Evolutionary conservation across 169 alveolate species (phyloP).

Genomic region (Eimeria mitis): DNA sequence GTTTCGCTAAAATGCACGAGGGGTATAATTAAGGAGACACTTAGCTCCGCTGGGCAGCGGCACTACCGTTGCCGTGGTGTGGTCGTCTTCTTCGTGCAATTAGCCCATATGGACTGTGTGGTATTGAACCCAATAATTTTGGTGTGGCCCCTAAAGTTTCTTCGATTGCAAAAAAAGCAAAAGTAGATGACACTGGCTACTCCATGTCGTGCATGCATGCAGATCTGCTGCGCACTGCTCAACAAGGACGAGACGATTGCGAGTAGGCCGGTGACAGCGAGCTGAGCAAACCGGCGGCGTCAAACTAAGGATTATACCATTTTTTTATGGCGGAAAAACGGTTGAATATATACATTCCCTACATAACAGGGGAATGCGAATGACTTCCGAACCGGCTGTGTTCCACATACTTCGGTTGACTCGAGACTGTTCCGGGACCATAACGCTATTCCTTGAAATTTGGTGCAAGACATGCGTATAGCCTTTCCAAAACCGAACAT

Average conservation of each 20-base stretch:
- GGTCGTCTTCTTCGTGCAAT: not conserved
- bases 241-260: not conserved
- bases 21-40: not conserved
- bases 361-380: not conserved
- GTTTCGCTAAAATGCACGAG: not conserved
- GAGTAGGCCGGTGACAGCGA: conserved; percentile 10
- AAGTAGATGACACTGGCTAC: not conserved
- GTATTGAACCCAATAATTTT: not conserved
- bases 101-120: not conserved
- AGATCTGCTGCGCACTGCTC: not conserved
- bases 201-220: not conserved
- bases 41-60: not conserved
- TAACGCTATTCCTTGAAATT: not conserved
- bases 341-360: not conserved
- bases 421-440: conserved; percentile 7
- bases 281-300: not conserved
- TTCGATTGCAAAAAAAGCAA: not conserved
- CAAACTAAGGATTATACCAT: not conserved
- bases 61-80: too few species aligned
- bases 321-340: not conserved
- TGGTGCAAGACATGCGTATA: not conserved
- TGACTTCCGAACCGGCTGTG: not conserved
- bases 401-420: not conserved
- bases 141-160: not conserved
- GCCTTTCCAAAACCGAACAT: not conserved